Conservation (phyloP, 331 rosid species). For the Quercus phellos region DNA sequence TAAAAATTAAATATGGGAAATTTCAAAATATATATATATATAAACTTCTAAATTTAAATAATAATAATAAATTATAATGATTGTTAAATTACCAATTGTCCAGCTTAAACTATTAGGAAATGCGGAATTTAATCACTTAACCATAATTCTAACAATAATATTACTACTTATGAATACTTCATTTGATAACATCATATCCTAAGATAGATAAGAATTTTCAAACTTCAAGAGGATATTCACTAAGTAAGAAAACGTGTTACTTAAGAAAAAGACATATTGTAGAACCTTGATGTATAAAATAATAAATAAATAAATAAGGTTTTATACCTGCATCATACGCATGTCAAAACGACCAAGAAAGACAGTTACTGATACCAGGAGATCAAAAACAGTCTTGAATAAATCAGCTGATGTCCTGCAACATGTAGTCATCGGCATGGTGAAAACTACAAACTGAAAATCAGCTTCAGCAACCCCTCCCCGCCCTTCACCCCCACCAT, state of each 20-base stretch:
- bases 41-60: neutral
- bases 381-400: slow-evolving; percentile 97
- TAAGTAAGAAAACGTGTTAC: neutral
- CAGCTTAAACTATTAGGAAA: too few relatives aligned
- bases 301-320: neutral
- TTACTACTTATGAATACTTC: neutral
- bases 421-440: slow-evolving; percentile 21
- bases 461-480: slow-evolving; percentile 7
- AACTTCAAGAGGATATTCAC: neutral
- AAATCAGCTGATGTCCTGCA: slow-evolving; percentile 99
- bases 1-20: neutral
- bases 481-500: neutral
- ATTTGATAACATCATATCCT: neutral
- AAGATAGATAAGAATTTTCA: neutral
- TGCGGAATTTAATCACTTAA: too few relatives aligned
- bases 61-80: too few relatives aligned
- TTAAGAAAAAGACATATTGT: slow-evolving; percentile 10
- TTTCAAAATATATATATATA: neutral
- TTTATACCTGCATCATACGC: slow-evolving; percentile 97
- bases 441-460: slow-evolving; percentile 21
- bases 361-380: slow-evolving; percentile 92
- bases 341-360: slow-evolving; percentile 98
- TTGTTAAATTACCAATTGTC: too few relatives aligned
- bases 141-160: neutral
- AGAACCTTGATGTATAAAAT: neutral